A percentile compares a stretch with the other conserved stretches of the same genome.
Conservation (phyloP, 208 protist species). For the Leishmania aethiopica region DNA sequence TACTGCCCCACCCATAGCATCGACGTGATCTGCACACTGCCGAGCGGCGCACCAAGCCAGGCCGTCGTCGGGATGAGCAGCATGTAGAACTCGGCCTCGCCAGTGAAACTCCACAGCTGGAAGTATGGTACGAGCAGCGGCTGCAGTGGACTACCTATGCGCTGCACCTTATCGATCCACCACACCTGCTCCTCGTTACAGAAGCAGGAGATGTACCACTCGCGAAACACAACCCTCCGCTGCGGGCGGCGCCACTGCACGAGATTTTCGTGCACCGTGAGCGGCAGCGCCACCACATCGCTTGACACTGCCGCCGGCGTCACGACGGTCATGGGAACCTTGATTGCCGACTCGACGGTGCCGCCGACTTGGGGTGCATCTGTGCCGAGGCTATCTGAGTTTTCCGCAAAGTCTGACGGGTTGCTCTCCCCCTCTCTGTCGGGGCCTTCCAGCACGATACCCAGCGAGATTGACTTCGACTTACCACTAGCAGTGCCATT, state of each 20-base stretch:
- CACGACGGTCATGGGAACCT: slow-evolving; percentile 5
- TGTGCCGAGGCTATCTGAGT: neutral
- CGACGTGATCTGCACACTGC: slow-evolving; percentile 37
- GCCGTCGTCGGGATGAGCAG: slow-evolving; percentile 57
- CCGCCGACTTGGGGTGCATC: neutral
- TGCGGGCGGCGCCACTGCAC: slow-evolving; percentile 32
- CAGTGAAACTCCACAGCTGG: slow-evolving; percentile 64
- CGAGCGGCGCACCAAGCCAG: slow-evolving; percentile 43
- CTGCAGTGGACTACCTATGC: slow-evolving; percentile 28
- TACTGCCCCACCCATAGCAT: slow-evolving; percentile 72
- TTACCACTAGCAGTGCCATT: neutral
- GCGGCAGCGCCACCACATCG: neutral
- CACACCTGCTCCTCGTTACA: slow-evolving; percentile 61
- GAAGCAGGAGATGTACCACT: slow-evolving; percentile 76
- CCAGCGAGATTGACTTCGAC: neutral
- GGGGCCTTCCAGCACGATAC: neutral
- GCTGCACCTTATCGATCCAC: slow-evolving; percentile 44
- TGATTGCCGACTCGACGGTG: neutral
- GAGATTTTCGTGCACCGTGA: slow-evolving; percentile 16
- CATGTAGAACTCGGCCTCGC: slow-evolving; percentile 74
- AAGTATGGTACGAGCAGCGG: slow-evolving; percentile 52
- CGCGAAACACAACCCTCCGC: slow-evolving; percentile 42
- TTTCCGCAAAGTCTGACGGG: neutral
- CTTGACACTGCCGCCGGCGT: slow-evolving; percentile 4
- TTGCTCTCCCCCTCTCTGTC: neutral